Conservation (phyloP, 202 grass and related monocot genomes). For the Musa balbisiana region DNA sequence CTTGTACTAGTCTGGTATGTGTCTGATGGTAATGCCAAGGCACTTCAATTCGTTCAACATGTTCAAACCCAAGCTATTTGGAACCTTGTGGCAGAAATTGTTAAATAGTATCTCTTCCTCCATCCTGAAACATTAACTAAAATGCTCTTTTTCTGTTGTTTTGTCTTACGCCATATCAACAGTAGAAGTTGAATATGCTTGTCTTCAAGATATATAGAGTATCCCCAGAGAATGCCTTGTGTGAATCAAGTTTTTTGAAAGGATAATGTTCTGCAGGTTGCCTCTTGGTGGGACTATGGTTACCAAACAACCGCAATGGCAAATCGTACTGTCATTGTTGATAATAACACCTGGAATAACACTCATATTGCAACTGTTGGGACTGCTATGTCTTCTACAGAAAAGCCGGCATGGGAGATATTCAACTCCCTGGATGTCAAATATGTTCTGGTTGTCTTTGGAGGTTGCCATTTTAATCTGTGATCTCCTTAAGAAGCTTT, state of each 20-base stretch:
- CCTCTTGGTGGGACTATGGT: conserved; percentile 99
- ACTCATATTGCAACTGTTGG: conserved; percentile 99
- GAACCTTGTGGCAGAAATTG: not conserved
- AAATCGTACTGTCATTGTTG: conserved; percentile 96
- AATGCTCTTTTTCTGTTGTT: no score
- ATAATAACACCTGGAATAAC: conserved; percentile 99
- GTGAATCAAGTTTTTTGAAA: not conserved
- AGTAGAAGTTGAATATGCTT: not conserved
- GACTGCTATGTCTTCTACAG: conserved; percentile 99
- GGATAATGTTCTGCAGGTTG: conserved; percentile 50
- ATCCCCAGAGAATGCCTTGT: not conserved
- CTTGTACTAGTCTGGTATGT: not conserved
- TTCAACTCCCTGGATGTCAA: conserved; percentile 99
- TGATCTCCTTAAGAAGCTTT: not conserved
- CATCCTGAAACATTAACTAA: no score
- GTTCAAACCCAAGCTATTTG: not conserved
- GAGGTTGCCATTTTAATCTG: conserved; percentile 45
- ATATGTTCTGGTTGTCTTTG: conserved; percentile 96
- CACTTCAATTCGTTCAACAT: not conserved
- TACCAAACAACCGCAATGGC: conserved; percentile 99
- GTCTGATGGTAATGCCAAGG: not conserved
- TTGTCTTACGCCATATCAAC: no score
- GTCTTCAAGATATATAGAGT: not conserved
- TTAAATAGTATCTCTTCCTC: no score
- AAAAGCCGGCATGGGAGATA: conserved; percentile 98